Conservation (phyloP, 2,329 filamentous ascomycete genomes). For the Xylariomycetidae sp. region DNA sequence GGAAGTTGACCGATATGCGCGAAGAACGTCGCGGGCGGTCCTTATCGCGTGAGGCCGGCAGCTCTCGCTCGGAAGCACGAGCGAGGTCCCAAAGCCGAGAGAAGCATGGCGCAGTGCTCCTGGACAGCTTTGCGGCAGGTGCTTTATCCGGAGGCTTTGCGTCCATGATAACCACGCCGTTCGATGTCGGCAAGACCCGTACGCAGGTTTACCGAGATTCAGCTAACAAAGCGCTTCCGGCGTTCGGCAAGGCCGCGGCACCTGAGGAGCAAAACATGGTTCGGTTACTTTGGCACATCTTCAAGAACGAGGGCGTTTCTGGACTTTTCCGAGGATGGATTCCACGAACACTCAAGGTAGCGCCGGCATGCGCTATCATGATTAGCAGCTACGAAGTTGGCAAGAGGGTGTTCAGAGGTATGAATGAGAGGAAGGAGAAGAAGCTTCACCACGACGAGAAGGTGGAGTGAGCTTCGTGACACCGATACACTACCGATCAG, state of each 20-base stretch:
- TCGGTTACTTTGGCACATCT: slow-evolving; percentile 84
- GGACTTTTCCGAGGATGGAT: slow-evolving; percentile 91
- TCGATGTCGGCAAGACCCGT: slow-evolving; percentile 95
- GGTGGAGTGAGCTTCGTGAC: slow-evolving; percentile 5
- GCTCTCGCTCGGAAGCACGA: slow-evolving; percentile 36
- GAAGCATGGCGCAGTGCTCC: slow-evolving; percentile 69
- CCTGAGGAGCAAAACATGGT: slow-evolving; percentile 77
- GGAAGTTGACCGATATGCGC: slow-evolving; percentile 63
- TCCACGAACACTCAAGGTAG: slow-evolving; percentile 86
- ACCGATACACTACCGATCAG: background rate
- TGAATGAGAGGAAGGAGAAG: slow-evolving; percentile 52
- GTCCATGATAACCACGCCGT: slow-evolving; percentile 85
- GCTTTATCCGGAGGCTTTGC: slow-evolving; percentile 78
- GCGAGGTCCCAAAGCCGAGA: slow-evolving; percentile 57
- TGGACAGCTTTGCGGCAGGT: slow-evolving; percentile 85
- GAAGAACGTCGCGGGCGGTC: slow-evolving; percentile 41
- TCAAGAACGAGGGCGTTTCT: slow-evolving; percentile 70
- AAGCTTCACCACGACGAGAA: slow-evolving; percentile 14
- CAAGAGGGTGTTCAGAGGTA: slow-evolving; percentile 74
- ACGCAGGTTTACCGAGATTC: slow-evolving; percentile 74
- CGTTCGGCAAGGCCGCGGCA: slow-evolving; percentile 25
- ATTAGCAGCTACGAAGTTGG: slow-evolving; percentile 96
- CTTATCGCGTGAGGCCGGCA: slow-evolving; percentile 29
- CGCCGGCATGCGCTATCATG: slow-evolving; percentile 97
- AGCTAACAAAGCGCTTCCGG: slow-evolving; percentile 23